phyloP scores from a whole-genome alignment of 306 rosid genomes.

The Lathyrus oleraceus region DNA sequence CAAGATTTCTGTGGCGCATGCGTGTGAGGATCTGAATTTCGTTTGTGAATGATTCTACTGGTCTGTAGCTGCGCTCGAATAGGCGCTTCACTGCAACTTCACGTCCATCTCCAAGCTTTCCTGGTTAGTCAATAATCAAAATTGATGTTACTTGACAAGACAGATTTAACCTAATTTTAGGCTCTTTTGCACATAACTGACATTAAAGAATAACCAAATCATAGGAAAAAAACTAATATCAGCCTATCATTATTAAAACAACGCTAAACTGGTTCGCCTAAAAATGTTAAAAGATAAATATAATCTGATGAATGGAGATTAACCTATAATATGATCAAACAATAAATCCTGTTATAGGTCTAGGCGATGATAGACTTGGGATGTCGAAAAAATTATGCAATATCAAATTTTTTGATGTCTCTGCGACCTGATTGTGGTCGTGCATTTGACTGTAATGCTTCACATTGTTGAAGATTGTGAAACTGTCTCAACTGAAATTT shows the following conservation, averaged over 20 bases:
- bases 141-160: background rate
- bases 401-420: too few relatives aligned
- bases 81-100: slow-evolving; percentile 76
- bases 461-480: too few relatives aligned
- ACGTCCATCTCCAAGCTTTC: slow-evolving; percentile 62
- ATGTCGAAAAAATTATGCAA: too few relatives aligned
- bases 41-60: slow-evolving; percentile 56
- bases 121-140: slow-evolving; percentile 33
- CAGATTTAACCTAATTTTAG: background rate
- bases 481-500: too few relatives aligned
- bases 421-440: too few relatives aligned
- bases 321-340: background rate
- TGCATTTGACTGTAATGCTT: too few relatives aligned
- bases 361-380: too few relatives aligned
- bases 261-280: background rate
- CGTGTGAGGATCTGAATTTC: slow-evolving; percentile 60
- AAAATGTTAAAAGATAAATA: background rate
- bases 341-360: too few relatives aligned
- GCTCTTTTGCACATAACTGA: background rate
- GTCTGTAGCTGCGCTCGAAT: slow-evolving; percentile 53
- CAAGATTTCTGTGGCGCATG: slow-evolving; percentile 54
- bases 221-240: background rate
- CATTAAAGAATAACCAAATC: background rate
- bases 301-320: background rate
- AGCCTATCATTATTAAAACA: background rate